Percentiles rank a stretch among this genome's conserved stretches.
phyloP scores from a whole-genome alignment of 495 filamentous ascomycete species.

The Cryomyces minteri region DNA sequence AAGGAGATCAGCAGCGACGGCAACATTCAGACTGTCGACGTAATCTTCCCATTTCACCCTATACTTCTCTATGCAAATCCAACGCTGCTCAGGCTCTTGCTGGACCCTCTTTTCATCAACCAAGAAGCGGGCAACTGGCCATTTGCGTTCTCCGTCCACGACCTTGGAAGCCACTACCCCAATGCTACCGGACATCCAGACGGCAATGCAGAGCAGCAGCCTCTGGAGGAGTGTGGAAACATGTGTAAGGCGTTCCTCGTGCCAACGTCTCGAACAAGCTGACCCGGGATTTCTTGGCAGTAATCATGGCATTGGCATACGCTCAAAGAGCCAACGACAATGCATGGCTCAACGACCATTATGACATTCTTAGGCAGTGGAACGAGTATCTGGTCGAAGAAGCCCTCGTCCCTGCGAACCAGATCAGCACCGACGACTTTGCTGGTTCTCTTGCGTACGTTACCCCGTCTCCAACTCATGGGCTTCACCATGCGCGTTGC shows the following conservation, averaged over 20 bases:
- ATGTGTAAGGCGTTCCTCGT: slow-evolving; percentile 6
- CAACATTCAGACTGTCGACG: slow-evolving; percentile 21
- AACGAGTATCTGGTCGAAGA: slow-evolving; percentile 15
- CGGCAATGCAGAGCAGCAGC: slow-evolving; percentile 15
- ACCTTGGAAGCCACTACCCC: slow-evolving; percentile 16
- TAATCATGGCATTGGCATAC: slow-evolving; percentile 28
- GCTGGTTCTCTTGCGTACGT: slow-evolving; percentile 12
- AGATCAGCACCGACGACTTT: slow-evolving; percentile 22
- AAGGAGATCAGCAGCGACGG: slow-evolving; percentile 22
- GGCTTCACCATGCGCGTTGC: no score
- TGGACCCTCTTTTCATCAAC: slow-evolving; percentile 17
- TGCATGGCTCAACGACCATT: slow-evolving; percentile 23
- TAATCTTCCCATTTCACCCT: slow-evolving; percentile 18
- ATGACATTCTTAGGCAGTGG: slow-evolving; percentile 18
- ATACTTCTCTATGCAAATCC: slow-evolving; percentile 18
- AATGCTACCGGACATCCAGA: slow-evolving; percentile 18
- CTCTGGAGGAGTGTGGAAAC: slow-evolving; percentile 21
- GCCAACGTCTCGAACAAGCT: no score
- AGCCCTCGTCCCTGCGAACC: slow-evolving; percentile 14
- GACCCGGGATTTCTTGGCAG: no score
- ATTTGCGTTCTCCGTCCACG: slow-evolving; percentile 18
- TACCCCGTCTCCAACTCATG: no score
- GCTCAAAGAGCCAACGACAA: slow-evolving; percentile 25
- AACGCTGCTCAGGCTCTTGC: slow-evolving; percentile 7
- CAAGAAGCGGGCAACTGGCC: slow-evolving; percentile 11